Conservation (phyloP, 371 early-diverging fungal species). For the Dinochytrium kinnereticum region DNA sequence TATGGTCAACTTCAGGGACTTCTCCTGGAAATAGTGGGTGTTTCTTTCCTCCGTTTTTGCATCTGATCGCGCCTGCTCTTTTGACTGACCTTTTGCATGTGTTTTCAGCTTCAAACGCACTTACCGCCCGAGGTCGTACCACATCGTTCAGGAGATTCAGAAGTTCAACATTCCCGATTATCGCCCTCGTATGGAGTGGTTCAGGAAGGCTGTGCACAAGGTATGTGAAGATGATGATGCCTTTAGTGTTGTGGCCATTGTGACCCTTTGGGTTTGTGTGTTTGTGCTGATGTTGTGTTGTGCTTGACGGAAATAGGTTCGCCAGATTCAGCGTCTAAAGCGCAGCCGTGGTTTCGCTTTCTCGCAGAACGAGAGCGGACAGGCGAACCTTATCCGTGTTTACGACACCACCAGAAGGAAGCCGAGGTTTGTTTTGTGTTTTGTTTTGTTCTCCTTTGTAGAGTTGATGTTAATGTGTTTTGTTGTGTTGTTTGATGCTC, state of each 20-base stretch:
- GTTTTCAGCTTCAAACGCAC: conserved; percentile 77
- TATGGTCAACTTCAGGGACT: conserved; percentile 85
- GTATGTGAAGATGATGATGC: conserved; percentile 9
- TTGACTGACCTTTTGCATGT: background rate
- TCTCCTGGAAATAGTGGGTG: conserved; percentile 80
- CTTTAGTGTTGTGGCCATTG: background rate
- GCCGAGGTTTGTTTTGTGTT: conserved; percentile 54
- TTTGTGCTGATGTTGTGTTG: too few relatives aligned
- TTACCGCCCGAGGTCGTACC: conserved; percentile 83
- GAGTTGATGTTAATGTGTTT: background rate
- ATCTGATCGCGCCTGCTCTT: conserved; percentile 6
- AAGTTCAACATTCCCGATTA: conserved; percentile 96
- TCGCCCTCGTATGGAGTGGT: conserved; percentile 94
- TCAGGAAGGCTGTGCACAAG: conserved; percentile 97
- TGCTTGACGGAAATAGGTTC: too few relatives aligned
- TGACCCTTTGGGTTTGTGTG: background rate
- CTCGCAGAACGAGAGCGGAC: conserved; percentile 95
- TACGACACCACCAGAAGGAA: conserved; percentile 96
- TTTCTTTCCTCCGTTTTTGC: background rate
- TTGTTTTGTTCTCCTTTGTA: background rate
- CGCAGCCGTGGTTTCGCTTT: conserved; percentile 96
- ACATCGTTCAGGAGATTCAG: conserved; percentile 97
- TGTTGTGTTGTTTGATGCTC: too few relatives aligned
- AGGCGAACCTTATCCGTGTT: conserved; percentile 89
- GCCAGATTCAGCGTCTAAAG: conserved; percentile 90